Evolutionary conservation across 768 basidiomycete genomes (phyloP), one percentile per base, ranked within the genome.

Genomic region (Lactarius indigo): DNA sequence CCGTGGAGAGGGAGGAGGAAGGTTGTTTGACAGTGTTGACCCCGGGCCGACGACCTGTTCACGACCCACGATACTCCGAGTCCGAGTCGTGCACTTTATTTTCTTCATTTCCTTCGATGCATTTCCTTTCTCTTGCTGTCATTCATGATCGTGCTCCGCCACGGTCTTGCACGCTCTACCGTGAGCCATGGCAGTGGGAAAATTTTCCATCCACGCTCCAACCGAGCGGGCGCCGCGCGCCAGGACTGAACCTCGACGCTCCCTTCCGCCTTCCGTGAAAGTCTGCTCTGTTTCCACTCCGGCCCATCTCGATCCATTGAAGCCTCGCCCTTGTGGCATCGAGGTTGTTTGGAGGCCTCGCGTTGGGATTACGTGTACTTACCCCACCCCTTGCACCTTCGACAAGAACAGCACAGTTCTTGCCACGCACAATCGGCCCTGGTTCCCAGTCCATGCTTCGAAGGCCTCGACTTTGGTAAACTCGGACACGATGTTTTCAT

Each of bases 381-480:
- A 57, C 37, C 62, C 18, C 58, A 52, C 50, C 62, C 62, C 54
- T 68, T 55, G 57, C 67, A 52, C 57, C 54, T 58, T 70, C 58
- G 68, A 60, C 57, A 58, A 55, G 4, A 58, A 55, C 12, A 1
- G 52, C 44, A 59, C 66, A 58, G 47, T 60, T 62, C 42, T 59
- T n/a, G 50, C 59, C 59, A 59, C 57, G 61, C 64, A 69, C 50
- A 13, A 68, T 54, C 52, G 44, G 66, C 59, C 63, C 67, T 65
- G 66, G 61, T 59, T 52, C 67, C 44, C 65, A 57, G 28, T 31
- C 56, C 58, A 70, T 37, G 68, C 68, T 65, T 70, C 69, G 26
- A 70, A 15, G 68, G 70, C 42, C 70, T 69, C 68, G 70, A 69
- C 63, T 57, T 69, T 66, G 12, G 23, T 52, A 52, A 63, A 69